Base-by-base conservation (phyloP, 129 eudicot genomes). In the Solidago caesia region DNA sequence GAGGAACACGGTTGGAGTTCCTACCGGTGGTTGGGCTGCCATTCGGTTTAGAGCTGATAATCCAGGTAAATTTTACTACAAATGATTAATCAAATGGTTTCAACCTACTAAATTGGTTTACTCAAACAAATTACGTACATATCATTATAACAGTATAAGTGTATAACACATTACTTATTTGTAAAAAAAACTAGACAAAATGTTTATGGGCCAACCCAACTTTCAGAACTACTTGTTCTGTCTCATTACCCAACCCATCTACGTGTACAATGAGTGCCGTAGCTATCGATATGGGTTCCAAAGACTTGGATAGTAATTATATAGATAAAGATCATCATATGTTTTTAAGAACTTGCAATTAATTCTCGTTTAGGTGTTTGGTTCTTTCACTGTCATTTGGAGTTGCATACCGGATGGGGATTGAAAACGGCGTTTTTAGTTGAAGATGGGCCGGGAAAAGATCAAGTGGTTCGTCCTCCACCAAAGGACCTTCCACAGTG, bases 361-460 rank as follows among this genome's bases (percentile, higher is more conserved):
- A 9, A 74, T 41, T 27, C 45, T 68, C 43, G 16, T 61, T 66
- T 65, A 86, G 96, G 92, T 25, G 92, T 88, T 16, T 84, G 96
- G 90, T 91, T 88, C 77, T 64, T 88, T 9, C 97, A 86, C 49
- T 88, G 95, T 77, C 91, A 88, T 55, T 74, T 85, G 89, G 88
- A 91, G 84, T 78, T 84, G 21, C 91, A 91, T 41, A 83, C 92
- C 5, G 85, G 88, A n/a, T 91, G 95, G 89, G 95, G 91, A 73
- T 15, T 84, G 48, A 83, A 86, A 58, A 91, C 83, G 12, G 87
- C 90, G 13, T 86, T 84, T 55, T 70, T 86, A 49, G 91, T 88
- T 27, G 89, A 86, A 75, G 77, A 88, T 76, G 95, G 95, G 44
- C 83, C 81, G 0, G 74, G 77, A 9, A 58, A 87, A n/a, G 85